These are phyloP conservation scores for Domatiomyces catenatus DNA, from an alignment of 2,329 filamentous ascomycete genomes.

Conservation along the genomic window DNA sequence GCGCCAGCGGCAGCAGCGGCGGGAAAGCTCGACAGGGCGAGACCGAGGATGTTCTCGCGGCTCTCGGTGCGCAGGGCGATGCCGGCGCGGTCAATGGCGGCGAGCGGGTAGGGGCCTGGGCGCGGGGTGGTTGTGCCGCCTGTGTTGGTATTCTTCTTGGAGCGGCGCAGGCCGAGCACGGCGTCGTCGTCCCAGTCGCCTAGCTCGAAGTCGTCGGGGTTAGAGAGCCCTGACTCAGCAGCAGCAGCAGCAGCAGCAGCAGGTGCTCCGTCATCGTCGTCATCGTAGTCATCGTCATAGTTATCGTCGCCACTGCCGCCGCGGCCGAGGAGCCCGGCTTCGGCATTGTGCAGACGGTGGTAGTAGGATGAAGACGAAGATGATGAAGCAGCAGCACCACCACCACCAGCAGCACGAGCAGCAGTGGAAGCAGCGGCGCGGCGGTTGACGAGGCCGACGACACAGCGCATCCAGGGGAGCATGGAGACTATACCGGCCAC, in stretches of 20 bases:
- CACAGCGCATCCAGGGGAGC: slow-evolving; percentile 24
- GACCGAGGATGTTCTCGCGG: slow-evolving; percentile 56
- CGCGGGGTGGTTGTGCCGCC: neutral
- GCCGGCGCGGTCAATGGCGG: slow-evolving; percentile 48
- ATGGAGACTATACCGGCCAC: slow-evolving; percentile 41
- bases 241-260: neutral
- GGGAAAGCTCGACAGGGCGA: neutral
- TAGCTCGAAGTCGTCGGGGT: slow-evolving; percentile 57
- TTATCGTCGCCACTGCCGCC: neutral
- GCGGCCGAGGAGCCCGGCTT: slow-evolving; percentile 38
- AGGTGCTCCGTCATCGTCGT: too few relatives aligned
- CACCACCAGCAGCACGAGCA: too few relatives aligned
- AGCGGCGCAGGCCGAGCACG: slow-evolving; percentile 18
- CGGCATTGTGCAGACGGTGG: slow-evolving; percentile 24
- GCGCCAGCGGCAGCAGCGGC: neutral
- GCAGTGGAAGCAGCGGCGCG: too few relatives aligned
- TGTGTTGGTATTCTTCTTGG: neutral
- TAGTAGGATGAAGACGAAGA: slow-evolving; percentile 19
- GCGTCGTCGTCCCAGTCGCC: slow-evolving; percentile 28
- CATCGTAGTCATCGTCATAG: too few relatives aligned
- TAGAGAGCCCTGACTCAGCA: slow-evolving; percentile 6
- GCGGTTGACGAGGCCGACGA: slow-evolving; percentile 9
- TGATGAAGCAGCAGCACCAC: slow-evolving; percentile 10
- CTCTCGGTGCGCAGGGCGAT: slow-evolving; percentile 73
- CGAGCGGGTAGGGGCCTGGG: slow-evolving; percentile 18